These are phyloP conservation scores for Calvatia gigantea DNA, from an alignment of 768 basidiomycete species.

Conservation along the genomic window DNA sequence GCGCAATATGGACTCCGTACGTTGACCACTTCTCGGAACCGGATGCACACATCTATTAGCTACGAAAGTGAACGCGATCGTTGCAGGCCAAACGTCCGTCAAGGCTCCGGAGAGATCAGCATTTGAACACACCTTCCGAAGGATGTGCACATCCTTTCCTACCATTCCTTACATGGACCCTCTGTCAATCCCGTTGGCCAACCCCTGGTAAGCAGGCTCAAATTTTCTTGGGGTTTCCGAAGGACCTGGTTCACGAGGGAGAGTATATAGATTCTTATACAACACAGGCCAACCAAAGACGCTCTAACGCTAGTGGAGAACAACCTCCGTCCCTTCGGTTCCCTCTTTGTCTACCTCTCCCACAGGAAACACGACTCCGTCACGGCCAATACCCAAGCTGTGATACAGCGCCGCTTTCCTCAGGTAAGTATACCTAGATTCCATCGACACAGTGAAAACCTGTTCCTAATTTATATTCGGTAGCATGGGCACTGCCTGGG, in stretches of 20 bases:
- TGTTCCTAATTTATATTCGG: neutral
- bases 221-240: neutral
- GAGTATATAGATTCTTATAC: constrained; percentile 94
- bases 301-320: constrained; percentile 76
- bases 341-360: constrained; percentile 87
- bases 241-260: neutral
- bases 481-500: constrained; percentile 99
- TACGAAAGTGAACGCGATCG: constrained; percentile 88
- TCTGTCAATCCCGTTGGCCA: constrained; percentile 85
- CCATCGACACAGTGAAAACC: neutral
- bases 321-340: constrained; percentile 75
- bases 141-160: constrained; percentile 87
- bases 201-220: constrained; percentile 61
- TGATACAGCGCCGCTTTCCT: constrained; percentile 97
- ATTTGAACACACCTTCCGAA: constrained; percentile 83
- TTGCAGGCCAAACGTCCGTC: constrained; percentile 95
- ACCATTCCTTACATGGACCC: constrained; percentile 94
- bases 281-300: constrained; percentile 76
- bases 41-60: constrained; percentile 39
- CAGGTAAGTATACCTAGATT: constrained; percentile 44
- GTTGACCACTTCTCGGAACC: constrained; percentile 23
- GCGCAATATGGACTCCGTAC: constrained; percentile 84
- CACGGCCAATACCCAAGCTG: constrained; percentile 98
- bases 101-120: constrained; percentile 91
- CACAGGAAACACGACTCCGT: constrained; percentile 96